Conservation (phyloP, 257 asterid genomes). For the Primulina huaijiensis region DNA sequence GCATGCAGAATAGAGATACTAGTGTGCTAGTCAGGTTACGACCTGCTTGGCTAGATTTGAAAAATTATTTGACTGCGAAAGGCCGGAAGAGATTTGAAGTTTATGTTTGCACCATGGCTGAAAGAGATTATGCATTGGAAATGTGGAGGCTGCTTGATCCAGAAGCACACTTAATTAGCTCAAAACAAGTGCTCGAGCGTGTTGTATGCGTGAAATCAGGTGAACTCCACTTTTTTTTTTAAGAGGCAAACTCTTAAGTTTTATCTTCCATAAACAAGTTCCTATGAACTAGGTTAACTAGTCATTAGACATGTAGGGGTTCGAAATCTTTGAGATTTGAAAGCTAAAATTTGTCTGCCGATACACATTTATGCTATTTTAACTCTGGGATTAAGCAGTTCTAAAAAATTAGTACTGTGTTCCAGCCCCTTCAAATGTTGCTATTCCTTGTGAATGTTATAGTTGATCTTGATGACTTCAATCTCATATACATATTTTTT, state of each 20-base stretch:
- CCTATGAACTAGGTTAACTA: not conserved
- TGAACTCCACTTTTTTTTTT: conserved; percentile 21
- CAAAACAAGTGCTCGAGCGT: conserved; percentile 72
- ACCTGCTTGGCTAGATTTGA: conserved; percentile 98
- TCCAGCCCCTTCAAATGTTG: conserved; percentile 4
- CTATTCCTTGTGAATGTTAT: conserved; percentile 9
- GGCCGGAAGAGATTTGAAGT: conserved; percentile 98
- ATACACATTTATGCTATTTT: not conserved
- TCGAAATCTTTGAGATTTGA: not conserved
- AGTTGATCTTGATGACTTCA: conserved; percentile 11
- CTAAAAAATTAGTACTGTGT: not conserved
- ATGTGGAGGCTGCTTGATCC: conserved; percentile 99
- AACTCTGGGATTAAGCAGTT: not conserved
- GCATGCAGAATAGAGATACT: conserved; percentile 83
- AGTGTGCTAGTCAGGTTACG: conserved; percentile 93
- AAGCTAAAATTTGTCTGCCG: conserved; percentile 5
- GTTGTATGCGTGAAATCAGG: conserved; percentile 95
- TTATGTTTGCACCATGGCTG: conserved; percentile 98
- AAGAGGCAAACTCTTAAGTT: not conserved
- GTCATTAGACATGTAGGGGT: conserved; percentile 19
- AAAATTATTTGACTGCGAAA: conserved; percentile 76
- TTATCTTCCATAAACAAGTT: conserved; percentile 16
- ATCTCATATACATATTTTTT: conserved; percentile 15
- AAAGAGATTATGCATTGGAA: conserved; percentile 97
- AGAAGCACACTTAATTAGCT: conserved; percentile 63